Evolutionary conservation across 169 alveolate genomes (phyloP), one percentile per base, ranked within the genome.

Genomic region (Haemoproteus tartakovskyi): DNA sequence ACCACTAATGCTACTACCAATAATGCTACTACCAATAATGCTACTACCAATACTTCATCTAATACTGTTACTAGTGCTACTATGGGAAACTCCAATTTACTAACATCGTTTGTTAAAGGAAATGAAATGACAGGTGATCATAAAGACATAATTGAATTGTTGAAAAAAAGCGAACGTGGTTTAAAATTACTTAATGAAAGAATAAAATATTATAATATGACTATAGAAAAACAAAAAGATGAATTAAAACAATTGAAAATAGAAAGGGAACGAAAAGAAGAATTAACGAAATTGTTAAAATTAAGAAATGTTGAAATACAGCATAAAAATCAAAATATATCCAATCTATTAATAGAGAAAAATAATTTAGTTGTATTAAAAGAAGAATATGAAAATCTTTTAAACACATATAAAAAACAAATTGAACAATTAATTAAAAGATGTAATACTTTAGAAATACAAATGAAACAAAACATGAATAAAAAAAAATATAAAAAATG

Each of bases 331-430:
- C 38, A 52, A 36, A 67, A 67, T 46, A 67, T 67, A 5, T 52
- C 38, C 51, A 67, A 26, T 67, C 67, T 67, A 40, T 27, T 67
- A 11, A 67, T 52, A 27, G 82, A 67, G 54, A 67, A 67, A 67
- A 67, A 67, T 30, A 70, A 67, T 8, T 33, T 67, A 45, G 30
- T 59, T 5, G 27, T 67, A n/a, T 64, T 67, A 12, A 67, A 67
- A 30, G 82, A 67, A 67, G 82, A 67, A 52, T 67, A 64, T 0
- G 82, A 67, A 67, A 38, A 60, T n/a, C 51, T 67, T 67, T 52
- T 67, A 46, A 30, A 67, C 36, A 52, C 70, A 18, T 67, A 67
- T 38, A 67, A 67, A 26, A 67, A 67, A 38, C 82, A 67, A 57
- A 70, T 67, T n/a, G 63, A 67, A 16, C 51, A 67, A 67, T 59